These are phyloP conservation scores for Closterium sp. DNA, from an alignment of 139 green algal genomes.

Conservation along the genomic window DNA sequence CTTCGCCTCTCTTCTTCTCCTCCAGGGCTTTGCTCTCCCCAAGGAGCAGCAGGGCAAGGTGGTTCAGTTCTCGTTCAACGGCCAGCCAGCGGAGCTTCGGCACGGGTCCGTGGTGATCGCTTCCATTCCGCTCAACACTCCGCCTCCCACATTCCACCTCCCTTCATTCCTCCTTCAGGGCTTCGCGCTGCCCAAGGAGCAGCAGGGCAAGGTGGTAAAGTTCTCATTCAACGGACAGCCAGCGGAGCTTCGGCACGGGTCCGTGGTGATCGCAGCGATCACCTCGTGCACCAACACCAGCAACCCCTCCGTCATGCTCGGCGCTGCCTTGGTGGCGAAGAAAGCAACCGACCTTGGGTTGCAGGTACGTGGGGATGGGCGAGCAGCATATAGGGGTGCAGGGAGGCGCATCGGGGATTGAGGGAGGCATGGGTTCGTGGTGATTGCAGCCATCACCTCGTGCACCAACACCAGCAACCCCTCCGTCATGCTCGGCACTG, in stretches of 20 bases:
- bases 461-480: constrained; percentile 61
- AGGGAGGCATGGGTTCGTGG: constrained; percentile 39
- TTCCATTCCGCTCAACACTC: too few species aligned
- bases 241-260: too few species aligned
- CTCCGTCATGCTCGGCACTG: constrained; percentile 53
- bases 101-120: constrained; percentile 52
- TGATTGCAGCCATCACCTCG: constrained; percentile 56
- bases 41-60: constrained; percentile 47
- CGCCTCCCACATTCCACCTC: too few species aligned
- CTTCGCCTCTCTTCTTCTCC: background rate
- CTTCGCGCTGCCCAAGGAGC: too few species aligned
- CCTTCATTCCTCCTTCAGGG: too few species aligned
- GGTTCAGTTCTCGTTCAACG: constrained; percentile 41
- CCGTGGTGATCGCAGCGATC: constrained; percentile 55
- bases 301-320: constrained; percentile 57
- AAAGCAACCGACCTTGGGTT: constrained; percentile 43
- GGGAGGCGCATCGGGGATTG: too few species aligned
- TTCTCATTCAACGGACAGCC: too few species aligned
- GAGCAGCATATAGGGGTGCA: too few species aligned
- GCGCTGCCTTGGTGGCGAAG: constrained; percentile 54
- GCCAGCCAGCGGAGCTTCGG: constrained; percentile 25
- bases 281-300: constrained; percentile 59
- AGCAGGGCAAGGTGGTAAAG: too few species aligned
- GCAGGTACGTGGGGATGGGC: background rate
- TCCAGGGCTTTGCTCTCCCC: constrained; percentile 53